Percentiles rank a stretch among this genome's conserved stretches.
phyloP scores from a whole-genome alignment of 1,284 basidiomycete genomes.

The Blastosporella zonata region DNA sequence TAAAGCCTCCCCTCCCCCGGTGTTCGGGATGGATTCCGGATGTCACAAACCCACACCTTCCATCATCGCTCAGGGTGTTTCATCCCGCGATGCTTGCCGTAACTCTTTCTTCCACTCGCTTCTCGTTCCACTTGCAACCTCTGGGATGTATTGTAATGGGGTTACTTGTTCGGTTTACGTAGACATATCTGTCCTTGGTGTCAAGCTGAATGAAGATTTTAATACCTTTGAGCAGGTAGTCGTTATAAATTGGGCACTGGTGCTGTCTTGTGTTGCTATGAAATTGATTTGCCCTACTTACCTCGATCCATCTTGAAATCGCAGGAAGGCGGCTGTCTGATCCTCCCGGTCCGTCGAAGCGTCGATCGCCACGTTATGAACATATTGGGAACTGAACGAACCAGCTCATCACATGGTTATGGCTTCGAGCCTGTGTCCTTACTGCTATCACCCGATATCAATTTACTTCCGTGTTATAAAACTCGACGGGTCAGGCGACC shows the following conservation, averaged over 20 bases:
- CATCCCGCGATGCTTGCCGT: constrained; percentile 19
- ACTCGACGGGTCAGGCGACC: constrained; percentile 5
- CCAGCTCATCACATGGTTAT: constrained; percentile 9
- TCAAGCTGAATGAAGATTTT: neutral
- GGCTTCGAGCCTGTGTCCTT: neutral
- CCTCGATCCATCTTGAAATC: neutral
- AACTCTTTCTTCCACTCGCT: constrained; percentile 12
- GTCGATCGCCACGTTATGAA: constrained; percentile 17
- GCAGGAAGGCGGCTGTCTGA: constrained; percentile 5
- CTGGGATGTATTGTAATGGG: constrained; percentile 2
- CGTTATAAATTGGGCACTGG: neutral
- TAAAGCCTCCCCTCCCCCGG: constrained; percentile 10
- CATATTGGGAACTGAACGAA: constrained; percentile 4
- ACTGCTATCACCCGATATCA: constrained; percentile 15
- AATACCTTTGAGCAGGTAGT: neutral
- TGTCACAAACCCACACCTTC: constrained; percentile 11
- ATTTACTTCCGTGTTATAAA: constrained; percentile 13
- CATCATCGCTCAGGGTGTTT: constrained; percentile 11
- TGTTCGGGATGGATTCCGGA: constrained; percentile 13
- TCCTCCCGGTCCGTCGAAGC: constrained; percentile 15
- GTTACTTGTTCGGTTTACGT: constrained; percentile 13
- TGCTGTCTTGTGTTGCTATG: neutral
- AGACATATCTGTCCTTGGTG: neutral
- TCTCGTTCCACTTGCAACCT: constrained; percentile 11
- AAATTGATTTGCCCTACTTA: neutral